Evolutionary conservation across 2,329 filamentous ascomycete genomes (phyloP).

Genomic region (Verticillium nonalfalfae): DNA sequence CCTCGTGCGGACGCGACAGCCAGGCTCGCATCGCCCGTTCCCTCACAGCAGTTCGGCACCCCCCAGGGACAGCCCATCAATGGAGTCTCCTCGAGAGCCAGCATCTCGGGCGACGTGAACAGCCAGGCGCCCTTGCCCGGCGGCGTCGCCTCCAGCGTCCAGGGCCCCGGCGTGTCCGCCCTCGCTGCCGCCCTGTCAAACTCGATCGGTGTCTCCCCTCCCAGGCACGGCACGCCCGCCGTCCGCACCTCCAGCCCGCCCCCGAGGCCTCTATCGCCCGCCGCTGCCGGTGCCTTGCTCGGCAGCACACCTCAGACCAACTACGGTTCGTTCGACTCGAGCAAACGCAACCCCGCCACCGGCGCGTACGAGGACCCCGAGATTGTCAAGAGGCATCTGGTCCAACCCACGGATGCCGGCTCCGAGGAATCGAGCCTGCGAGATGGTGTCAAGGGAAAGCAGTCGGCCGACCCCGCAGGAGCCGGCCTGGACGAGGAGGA

Average conservation of each 20-base stretch:
- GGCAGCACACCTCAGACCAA: constrained; percentile 54
- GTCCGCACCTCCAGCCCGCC: constrained; percentile 52
- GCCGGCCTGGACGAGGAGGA: constrained; percentile 60
- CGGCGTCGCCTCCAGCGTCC: constrained; percentile 51
- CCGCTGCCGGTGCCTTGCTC: constrained; percentile 33
- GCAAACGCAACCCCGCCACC: constrained; percentile 45
- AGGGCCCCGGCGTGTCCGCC: constrained; percentile 79
- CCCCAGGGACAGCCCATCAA: constrained; percentile 36
- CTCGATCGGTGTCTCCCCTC: constrained; percentile 63
- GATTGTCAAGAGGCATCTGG: constrained; percentile 82
- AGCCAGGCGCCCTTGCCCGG: constrained; percentile 59
- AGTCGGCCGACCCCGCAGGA: constrained; percentile 30
- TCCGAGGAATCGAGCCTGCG: constrained; percentile 39
- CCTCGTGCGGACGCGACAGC: constrained; percentile 56
- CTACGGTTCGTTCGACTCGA: constrained; percentile 80
- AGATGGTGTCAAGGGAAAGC: constrained; percentile 48
- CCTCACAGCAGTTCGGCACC: constrained; percentile 28
- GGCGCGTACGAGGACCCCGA: constrained; percentile 77
- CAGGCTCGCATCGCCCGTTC: constrained; percentile 52
- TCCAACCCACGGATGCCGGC: constrained; percentile 55
- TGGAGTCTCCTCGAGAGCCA: constrained; percentile 8
- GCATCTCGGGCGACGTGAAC: constrained; percentile 35
- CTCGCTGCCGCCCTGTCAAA: constrained; percentile 81
- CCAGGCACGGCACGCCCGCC: constrained; percentile 62
- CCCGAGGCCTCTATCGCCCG: constrained; percentile 29